Evolutionary conservation across 2,329 filamentous ascomycete genomes (phyloP).

Genomic region (Aspergillus fumigatiaffinis): DNA sequence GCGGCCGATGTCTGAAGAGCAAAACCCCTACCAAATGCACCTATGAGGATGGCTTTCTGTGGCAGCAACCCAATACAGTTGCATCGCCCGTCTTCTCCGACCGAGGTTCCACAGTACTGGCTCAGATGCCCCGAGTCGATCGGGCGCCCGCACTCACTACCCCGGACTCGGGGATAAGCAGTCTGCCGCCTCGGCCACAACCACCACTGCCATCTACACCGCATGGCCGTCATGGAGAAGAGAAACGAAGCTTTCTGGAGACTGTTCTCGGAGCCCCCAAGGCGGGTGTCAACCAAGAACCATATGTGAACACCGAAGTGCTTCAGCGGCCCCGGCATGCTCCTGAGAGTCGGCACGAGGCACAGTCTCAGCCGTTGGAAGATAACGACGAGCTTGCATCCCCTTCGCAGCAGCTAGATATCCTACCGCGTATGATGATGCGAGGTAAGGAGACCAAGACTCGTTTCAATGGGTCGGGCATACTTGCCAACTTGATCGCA

Average conservation of each 20-base stretch:
- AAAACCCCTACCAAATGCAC: slow-evolving; percentile 33
- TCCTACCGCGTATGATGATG: slow-evolving; percentile 34
- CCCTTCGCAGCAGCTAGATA: slow-evolving; percentile 30
- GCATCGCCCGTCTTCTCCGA: slow-evolving; percentile 23
- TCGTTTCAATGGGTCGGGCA: slow-evolving; percentile 40
- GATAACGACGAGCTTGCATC: slow-evolving; percentile 22
- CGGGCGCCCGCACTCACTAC: slow-evolving; percentile 21
- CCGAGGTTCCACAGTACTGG: slow-evolving; percentile 17
- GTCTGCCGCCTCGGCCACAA: slow-evolving; percentile 22
- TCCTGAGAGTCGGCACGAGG: slow-evolving; percentile 8
- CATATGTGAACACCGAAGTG: slow-evolving; percentile 25
- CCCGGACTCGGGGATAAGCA: slow-evolving; percentile 30
- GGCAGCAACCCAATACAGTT: slow-evolving; percentile 37
- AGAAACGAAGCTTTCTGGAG: slow-evolving; percentile 31
- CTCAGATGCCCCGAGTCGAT: slow-evolving; percentile 18
- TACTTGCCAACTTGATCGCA: slow-evolving; percentile 36
- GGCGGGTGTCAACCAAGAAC: slow-evolving; percentile 31
- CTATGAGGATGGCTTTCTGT: slow-evolving; percentile 40
- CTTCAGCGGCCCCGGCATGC: slow-evolving; percentile 24
- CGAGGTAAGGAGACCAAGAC: slow-evolving; percentile 37
- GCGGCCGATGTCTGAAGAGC: slow-evolving; percentile 37
- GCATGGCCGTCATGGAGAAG: slow-evolving; percentile 12
- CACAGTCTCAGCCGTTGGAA: slow-evolving; percentile 7
- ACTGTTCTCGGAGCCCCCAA: slow-evolving; percentile 33
- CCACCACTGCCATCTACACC: slow-evolving; percentile 3